Base-by-base conservation (phyloP, 2,329 filamentous ascomycete species). In the Aspergillus japonicus region DNA sequence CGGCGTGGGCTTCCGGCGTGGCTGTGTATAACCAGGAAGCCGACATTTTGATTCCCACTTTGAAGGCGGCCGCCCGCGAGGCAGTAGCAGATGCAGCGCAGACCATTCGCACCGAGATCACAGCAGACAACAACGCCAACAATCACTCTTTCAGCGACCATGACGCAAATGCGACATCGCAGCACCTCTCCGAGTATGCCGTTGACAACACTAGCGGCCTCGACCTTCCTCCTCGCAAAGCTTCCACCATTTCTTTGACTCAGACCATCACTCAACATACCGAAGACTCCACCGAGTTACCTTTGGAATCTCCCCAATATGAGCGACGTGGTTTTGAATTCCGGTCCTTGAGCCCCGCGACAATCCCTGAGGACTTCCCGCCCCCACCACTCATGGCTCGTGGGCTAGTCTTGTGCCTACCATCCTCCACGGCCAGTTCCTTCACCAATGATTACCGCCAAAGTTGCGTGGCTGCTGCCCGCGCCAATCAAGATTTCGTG, bases 71-170 rank as follows among this genome's bases (percentile, higher is more conserved):
- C n/a, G 76, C 75, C 35, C 73, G 75, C 16, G 75, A 77, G 59
- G 72, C 75, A n/a, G 73, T 78, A 10, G 71, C 75, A 29, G 71
- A 69, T 35, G 71, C 73, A 6, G 69, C 71, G 19, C 74, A 73
- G 54, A 76, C 71, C n/a, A 76, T 78, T 24, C 65, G 69, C 52
- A 78, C 76, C 7, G 76, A 78, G 56, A 78, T 78, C 24, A 76
- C 73, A 2, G 72, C 69, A 26, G 54, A 59, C 10, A 72, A 69
- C 35, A 42, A 48, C 48, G 31, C 60, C 26, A 69, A 63, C 24
- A 56, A 65, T 26, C 48, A 60, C 8, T 53, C 60, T 6, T 64
- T 64, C 14, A 60, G 62, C 39, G 58, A 61, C 5, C 57, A 57
- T 33, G 47, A 58, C 11, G 60, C 63, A 14, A 19, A 44, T 44